Base-by-base conservation (phyloP, 116 monocot genomes). In the Papilionanthe hybrid region DNA sequence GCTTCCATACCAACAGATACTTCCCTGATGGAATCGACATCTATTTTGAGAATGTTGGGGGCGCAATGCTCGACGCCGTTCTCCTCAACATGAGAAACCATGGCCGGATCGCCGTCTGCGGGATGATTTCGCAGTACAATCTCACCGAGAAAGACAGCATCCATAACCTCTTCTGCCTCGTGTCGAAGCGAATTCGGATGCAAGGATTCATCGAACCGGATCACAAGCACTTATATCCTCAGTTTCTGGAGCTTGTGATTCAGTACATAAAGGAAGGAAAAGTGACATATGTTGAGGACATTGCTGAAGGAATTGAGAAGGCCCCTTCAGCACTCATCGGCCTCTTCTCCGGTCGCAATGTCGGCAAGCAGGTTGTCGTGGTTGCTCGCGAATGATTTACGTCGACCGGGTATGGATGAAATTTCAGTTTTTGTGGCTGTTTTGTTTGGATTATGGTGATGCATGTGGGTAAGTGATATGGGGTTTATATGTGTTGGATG, bases 1-100 rank as follows among this genome's bases (percentile, higher is more conserved):
- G 28, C 48, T 42, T 37, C 13, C 11, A 71, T 72, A 0, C 55
- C 7, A 27, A 15, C 77, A 92, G 92, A 86, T 82, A 72, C 65
- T 92, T 90, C 56, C 92, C 92, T 20, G 78, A 87, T 42, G 92
- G 92, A 53, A 89, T 92, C 17, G 92, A 92, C 84, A 92, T 89
- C 45, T 92, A 89, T 82, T 92, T 92, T 3, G 92, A 92, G 65
- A 93, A 93, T 55, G 93, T 93, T 12, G 93, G 90, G 1, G 93
- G 93, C 13, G 44, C 56, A 69, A 90, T 91, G 91, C 90, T 93
- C 6, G 93, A 93, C 37, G 93, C 93, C 13, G 93, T 93, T 7
- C 87, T 93, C 8, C 22, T 85, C 27, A 93, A 93, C 84, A 92
- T 92, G 92, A 90, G 78, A 75, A 44, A 19, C 30, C 75, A 83